These are phyloP conservation scores for Trypethelium eluteriae DNA, from an alignment of 495 filamentous ascomycete species.

Conservation along the genomic window DNA sequence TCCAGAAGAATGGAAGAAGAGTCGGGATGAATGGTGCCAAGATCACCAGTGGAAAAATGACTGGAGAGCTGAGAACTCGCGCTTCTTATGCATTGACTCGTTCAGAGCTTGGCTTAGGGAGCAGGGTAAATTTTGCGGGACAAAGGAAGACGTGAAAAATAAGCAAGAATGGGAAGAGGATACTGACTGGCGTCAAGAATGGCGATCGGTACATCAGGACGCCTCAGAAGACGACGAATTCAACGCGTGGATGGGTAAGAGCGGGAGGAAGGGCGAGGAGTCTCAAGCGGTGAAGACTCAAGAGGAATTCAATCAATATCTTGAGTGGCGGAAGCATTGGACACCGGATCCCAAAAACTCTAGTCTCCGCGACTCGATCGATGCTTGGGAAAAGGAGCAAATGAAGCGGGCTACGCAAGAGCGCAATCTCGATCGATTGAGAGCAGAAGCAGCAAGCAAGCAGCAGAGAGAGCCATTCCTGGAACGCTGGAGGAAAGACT, in stretches of 20 bases:
- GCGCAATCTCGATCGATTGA: background rate
- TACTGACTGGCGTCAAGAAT: background rate
- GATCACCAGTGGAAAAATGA: background rate
- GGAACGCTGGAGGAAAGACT: background rate
- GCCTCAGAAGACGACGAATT: background rate
- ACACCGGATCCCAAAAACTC: background rate
- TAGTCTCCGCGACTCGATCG: background rate
- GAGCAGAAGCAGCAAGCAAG: background rate
- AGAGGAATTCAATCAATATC: background rate
- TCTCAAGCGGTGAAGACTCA: background rate
- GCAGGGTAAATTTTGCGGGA: background rate
- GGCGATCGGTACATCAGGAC: background rate
- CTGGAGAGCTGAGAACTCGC: background rate
- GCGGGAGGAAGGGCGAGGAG: background rate
- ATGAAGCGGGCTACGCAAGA: background rate
- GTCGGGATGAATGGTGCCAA: background rate
- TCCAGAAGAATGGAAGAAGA: background rate
- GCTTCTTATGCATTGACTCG: background rate
- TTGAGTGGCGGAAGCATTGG: background rate
- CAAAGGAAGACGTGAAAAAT: background rate
- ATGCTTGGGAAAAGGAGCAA: background rate
- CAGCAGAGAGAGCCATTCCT: background rate
- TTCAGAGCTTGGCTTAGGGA: background rate
- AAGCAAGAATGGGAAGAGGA: background rate
- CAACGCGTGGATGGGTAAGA: background rate